Base-by-base conservation (phyloP, 345 rosid species). In the Eucalyptus pauciflora region DNA sequence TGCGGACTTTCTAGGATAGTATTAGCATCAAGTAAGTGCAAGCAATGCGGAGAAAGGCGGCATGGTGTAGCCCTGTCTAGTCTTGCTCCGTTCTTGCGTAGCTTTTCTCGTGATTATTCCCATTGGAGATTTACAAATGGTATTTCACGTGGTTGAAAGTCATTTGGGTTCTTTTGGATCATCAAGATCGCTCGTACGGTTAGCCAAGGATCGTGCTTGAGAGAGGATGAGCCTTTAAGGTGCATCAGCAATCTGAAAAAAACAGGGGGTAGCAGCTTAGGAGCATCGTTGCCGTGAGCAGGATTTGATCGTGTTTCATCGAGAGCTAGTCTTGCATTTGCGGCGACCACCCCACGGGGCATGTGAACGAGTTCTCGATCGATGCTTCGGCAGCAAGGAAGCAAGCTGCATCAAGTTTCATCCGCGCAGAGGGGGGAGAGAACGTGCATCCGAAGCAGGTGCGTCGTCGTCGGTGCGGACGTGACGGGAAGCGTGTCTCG, bases 181-280 rank as follows among this genome's bases (percentile, higher is more conserved):
- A 41, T 76, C 8, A 76, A 37, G 27, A 11, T 3, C 48, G 15
- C 83, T 37, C 20, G 8, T 18, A 37, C 8, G 10, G 48, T 20
- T 37, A 37, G 41, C 1, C 20, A 18, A 37, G 27, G 8, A 37
- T 3, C 20, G 48, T 76, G 83, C 29, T 37, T 6, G 83, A 37
- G 15, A 37, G 27, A 1, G 14, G 48, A 18, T 76, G 27, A 37
- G 2, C 20, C 5, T 3, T 20, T 3, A 7, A 71, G 81, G 46
- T 5, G 48, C 20, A 37, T 16, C 1, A 0, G 48, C 24, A 76
- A 76, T 3, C 13, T 33, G 3, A 71, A 10, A 18, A 17, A 71
- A 37, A 33, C 0, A 1, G 1, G 24, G 24, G 13, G 13, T 33
- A 0, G 12, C 24, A 8, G 7, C 24, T 33, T 3, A 17, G 25